Evolutionary conservation across 1,284 basidiomycete genomes (phyloP), one percentile per base, ranked within the genome.

Genomic region (Trametes versicolor): DNA sequence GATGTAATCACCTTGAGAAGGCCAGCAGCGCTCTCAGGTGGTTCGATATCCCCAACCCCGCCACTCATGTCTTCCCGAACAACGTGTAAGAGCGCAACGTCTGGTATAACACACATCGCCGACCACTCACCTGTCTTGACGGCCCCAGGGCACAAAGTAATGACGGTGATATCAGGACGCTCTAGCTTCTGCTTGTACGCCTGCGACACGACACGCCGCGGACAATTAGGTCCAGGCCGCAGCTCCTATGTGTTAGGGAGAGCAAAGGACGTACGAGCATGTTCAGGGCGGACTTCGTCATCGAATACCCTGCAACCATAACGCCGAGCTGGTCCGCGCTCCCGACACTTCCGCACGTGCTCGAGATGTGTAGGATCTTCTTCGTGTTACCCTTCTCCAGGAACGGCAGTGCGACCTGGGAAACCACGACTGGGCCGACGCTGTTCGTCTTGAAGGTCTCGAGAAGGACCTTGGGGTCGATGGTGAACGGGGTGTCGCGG

Each of bases 311-410:
- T 29, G 76, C 62, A 23, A 48, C 10, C 1, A 9, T n/a, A 4
- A 17, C 41, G 45, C 43, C 37, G 51, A 36, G 27, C n/a, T 19
- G 7, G 17, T 32, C 49, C 12, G 48, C 37, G 41, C 68, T 53
- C 2, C 63, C 73, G 39, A 79, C 75, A 56, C 78, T 79, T 7
- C 70, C 75, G 2, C 77, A 61, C 12, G 73, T 72, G 57, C 73
- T 76, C 37, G 75, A 70, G 60, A 78, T 68, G 66, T 81, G 79
- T 53, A 78, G 65, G 48, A 82, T 72, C 19, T 78, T 77, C 66
- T 77, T 79, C 54, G 69, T 66, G 54, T 63, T 62, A 23, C 77
- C 73, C 59, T 71, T 71, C 65, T 77, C 75, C 32, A 81, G 65
- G n/a, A 70, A 73, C 4, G 74, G 76, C 6, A 77, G 68, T 61